Evolutionary conservation across 2,329 filamentous ascomycete species (phyloP), one percentile per base, ranked within the genome.

Genomic region (Xylariaceae sp.): DNA sequence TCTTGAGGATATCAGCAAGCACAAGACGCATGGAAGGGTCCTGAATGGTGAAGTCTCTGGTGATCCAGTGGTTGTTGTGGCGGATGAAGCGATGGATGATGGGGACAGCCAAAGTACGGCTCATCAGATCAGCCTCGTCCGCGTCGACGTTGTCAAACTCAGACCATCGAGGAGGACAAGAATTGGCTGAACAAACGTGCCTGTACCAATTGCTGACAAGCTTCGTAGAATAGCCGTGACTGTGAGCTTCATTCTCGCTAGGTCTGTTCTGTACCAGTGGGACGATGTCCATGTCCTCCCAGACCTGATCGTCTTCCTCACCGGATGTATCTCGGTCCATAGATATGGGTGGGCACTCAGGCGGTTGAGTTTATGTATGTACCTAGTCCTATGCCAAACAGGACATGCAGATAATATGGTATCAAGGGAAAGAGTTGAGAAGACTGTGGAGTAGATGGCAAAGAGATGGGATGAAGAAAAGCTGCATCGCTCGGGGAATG

Each of bases 51-150:
- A 66, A 57, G 16, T 55, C 55, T 4, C 42, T 7, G 0, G 63
- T 65, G 28, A 53, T 37, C 63, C 64, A 67, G 26, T 53, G 48
- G 39, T 54, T 56, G 9, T 56, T 48, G 7, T 51, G 40, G 24
- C 44, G 53, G 17, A 24, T 8, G 24, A 60, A 54, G 6, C 60
- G 60, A 41, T 65, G 62, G 24, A 66, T 50, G 34, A 67, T 65
- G 33, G 61, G 59, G 3, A 53, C 44, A 18, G 36, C 36, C 7
- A 47, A 31, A 7, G 51, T 53, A 7, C 54, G 50, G n/a, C 40
- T 33, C 3, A 42, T 29, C 9, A 66, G 48, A 34, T 54, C 44
- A 2, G 24, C 37, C 33, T 52, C 38, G 3, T 65, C 63, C 2
- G 60, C 54, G 6, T 57, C 50, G n/a, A 53, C 39, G 39, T 52